Base-by-base conservation (phyloP, 1,284 basidiomycete genomes). In the Farysia itapuensis region DNA sequence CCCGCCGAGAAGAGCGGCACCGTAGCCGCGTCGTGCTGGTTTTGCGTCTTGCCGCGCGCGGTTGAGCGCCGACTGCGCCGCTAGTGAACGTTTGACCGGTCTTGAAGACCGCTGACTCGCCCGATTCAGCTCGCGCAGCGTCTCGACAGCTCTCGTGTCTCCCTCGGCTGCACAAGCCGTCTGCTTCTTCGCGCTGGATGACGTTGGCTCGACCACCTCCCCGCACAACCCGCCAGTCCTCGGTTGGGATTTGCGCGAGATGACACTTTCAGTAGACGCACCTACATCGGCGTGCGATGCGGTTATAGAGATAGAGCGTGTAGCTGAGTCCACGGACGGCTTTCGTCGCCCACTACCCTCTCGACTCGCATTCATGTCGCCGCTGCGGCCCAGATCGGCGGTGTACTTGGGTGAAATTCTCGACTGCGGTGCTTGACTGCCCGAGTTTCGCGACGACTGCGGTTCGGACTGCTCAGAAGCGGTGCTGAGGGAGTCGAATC, bases 401-500 rank as follows among this genome's bases (percentile, higher is more conserved):
- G 26, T n/a, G 11, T 28, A 11, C 26, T 28, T 28, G n/a, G 26
- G 11, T n/a, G 26, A n/a, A 28, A n/a, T 28, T 28, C n/a, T 28
- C n/a, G 26, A 9, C n/a, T 28, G 11, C 26, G 9, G 11, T 9
- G 9, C 26, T 9, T 28, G 26, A n/a, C 26, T 28, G 9, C 31
- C 16, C 18, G 31, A 33, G 11, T 8, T 9, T 9, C 31, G 31
- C 18, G 31, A 16, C 12, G 56, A 49, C 13, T 20, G 20, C 8
- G 43, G 47, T 18, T 51, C 54, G 2, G 56, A 59, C 4, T 6
- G 26, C 26, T 63, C 59, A 1, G 34, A 43, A 4, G 52, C 40
- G 14, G 48, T 56, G n/a, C 47, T 56, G 35, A 63, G 30, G 14
- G 48, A 43, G 12, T 64, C 52, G 28, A 64, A 19, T 8, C 44